Conservation (phyloP, 306 rosid genomes). For the Prunus armeniaca region DNA sequence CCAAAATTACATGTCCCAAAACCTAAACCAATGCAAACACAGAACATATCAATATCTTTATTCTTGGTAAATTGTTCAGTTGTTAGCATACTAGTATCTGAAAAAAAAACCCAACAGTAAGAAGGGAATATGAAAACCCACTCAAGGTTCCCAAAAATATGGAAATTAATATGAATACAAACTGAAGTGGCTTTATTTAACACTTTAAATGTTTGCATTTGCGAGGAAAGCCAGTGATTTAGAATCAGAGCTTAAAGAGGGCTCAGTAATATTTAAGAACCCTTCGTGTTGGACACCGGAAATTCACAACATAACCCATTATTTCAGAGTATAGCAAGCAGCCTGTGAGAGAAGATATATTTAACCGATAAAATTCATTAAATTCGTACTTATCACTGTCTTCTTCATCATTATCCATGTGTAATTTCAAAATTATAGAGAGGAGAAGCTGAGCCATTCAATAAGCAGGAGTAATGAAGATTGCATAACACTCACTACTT, state of each 20-base stretch:
- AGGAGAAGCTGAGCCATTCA: neutral
- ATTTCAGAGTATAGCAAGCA: neutral
- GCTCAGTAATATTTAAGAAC: neutral
- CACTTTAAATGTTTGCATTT: neutral
- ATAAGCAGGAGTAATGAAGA: neutral
- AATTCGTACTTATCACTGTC: neutral
- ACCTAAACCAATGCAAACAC: constrained; percentile 47
- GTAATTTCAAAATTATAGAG: neutral
- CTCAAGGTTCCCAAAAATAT: constrained; percentile 19
- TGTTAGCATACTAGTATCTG: neutral
- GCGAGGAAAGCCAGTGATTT: neutral
- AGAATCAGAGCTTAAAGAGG: neutral
- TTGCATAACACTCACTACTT: neutral
- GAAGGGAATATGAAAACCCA: neutral
- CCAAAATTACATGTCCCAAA: constrained; percentile 68
- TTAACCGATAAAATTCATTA: neutral
- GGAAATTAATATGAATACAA: neutral
- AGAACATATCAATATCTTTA: constrained; percentile 15
- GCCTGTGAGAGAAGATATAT: neutral
- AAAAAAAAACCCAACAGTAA: neutral
- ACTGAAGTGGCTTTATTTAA: neutral
- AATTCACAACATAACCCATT: neutral
- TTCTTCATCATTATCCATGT: neutral
- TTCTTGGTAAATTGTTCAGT: constrained; percentile 12
- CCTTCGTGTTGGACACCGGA: neutral